These are phyloP conservation scores for Leishmania braziliensis DNA, from an alignment of 208 protist genomes.

Conservation along the genomic window DNA sequence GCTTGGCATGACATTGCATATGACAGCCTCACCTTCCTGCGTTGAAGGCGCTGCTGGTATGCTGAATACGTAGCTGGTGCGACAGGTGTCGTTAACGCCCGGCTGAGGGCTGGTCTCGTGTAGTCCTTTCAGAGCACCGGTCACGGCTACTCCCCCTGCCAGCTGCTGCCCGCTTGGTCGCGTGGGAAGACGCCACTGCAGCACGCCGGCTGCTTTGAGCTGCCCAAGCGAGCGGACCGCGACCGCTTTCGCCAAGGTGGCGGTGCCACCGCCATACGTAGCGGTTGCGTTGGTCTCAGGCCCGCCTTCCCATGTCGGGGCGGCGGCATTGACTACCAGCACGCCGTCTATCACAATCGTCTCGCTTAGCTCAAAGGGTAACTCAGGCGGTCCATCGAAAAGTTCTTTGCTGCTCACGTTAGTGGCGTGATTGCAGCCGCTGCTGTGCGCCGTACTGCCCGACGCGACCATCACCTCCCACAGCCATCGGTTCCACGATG, in stretches of 20 bases:
- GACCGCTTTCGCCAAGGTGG: not conserved
- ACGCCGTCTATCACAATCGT: conserved; percentile 18
- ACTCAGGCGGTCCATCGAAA: not conserved
- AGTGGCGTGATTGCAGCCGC: not conserved
- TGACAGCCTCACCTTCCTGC: conserved; percentile 7
- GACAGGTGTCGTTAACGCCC: not conserved
- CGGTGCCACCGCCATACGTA: not conserved
- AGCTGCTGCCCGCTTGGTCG: not conserved
- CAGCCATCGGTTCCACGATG: conserved; percentile 50
- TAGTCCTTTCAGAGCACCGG: not conserved
- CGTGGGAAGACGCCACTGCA: conserved; percentile 19
- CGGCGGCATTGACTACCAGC: conserved; percentile 8
- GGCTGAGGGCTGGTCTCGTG: not conserved
- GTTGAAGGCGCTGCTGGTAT: not conserved
- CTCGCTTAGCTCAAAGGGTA: conserved; percentile 25
- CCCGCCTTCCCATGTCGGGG: not conserved
- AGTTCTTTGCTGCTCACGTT: conserved; percentile 25
- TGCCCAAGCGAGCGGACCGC: conserved; percentile 21
- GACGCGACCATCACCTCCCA: conserved; percentile 10
- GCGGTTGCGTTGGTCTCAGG: not conserved
- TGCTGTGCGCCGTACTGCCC: not conserved
- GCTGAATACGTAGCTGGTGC: not conserved
- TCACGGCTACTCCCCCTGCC: not conserved
- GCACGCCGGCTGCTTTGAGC: conserved; percentile 25
- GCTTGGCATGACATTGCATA: conserved; percentile 19